Percentiles rank a stretch among this genome's conserved stretches.
Evolutionary conservation across 306 rosid genomes (phyloP).

Genomic region (Dryas alaskensis): DNA sequence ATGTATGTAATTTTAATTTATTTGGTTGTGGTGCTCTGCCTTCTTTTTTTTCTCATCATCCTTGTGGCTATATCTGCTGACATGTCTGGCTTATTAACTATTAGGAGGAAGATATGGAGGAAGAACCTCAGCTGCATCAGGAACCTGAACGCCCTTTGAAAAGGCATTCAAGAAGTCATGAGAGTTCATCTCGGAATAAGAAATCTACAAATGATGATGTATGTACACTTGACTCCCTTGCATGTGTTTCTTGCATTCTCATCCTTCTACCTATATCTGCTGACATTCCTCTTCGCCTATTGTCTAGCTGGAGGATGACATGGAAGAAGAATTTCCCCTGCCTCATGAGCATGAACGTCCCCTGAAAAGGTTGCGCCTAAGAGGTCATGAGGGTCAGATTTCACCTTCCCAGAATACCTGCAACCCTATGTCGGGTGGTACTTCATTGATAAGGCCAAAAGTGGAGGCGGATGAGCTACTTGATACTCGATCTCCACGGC

Average conservation of each 20-base stretch:
- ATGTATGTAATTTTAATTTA: slow-evolving; percentile 21
- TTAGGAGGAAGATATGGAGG: slow-evolving; percentile 42
- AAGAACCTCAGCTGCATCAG: slow-evolving; percentile 37
- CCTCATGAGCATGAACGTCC: slow-evolving; percentile 57
- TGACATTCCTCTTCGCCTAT: slow-evolving; percentile 28
- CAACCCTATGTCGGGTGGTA: slow-evolving; percentile 31
- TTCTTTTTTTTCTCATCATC: slow-evolving; percentile 13
- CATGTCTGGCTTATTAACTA: slow-evolving; percentile 25
- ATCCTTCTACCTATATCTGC: slow-evolving; percentile 20
- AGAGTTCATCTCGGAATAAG: slow-evolving; percentile 28
- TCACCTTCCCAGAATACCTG: slow-evolving; percentile 28
- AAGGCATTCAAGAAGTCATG: slow-evolving; percentile 44
- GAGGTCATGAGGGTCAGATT: slow-evolving; percentile 50
- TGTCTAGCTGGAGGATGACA: slow-evolving; percentile 36
- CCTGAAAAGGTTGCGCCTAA: slow-evolving; percentile 69
- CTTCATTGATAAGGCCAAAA: slow-evolving; percentile 46
- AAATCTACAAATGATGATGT: slow-evolving; percentile 34
- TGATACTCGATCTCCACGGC: slow-evolving; percentile 33
- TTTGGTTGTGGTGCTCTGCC: slow-evolving; percentile 10
- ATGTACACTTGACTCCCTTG: slow-evolving; percentile 18
- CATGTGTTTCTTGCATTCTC: slow-evolving; percentile 17
- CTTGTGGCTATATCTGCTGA: slow-evolving; percentile 24
- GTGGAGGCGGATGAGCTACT: slow-evolving; percentile 42
- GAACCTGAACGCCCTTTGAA: slow-evolving; percentile 55
- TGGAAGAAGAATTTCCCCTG: slow-evolving; percentile 40